Evolutionary conservation across 1,284 basidiomycete genomes (phyloP).

Genomic region (Sutorius eximius): DNA sequence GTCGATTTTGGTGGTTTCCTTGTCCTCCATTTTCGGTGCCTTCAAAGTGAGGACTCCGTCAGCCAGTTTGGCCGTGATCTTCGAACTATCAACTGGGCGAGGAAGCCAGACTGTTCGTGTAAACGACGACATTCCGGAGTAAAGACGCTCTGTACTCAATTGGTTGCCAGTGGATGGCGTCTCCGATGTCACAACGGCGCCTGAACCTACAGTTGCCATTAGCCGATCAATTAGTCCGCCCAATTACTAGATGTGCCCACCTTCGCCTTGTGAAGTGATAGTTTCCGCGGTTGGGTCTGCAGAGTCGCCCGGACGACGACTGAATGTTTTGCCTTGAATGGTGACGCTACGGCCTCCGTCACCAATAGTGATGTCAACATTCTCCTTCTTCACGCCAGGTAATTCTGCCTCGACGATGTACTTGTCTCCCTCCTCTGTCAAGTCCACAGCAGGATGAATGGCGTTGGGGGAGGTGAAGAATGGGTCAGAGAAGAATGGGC

Average conservation of each 20-base stretch:
- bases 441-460: constrained; percentile 58
- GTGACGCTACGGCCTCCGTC: constrained; percentile 69
- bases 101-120: constrained; percentile 71
- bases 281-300: constrained; percentile 20
- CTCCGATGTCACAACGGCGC: constrained; percentile 34
- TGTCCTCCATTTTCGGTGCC: constrained; percentile 61
- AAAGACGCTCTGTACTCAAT: constrained; percentile 58
- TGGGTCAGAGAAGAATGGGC: constrained; percentile 50
- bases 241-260: constrained; percentile 2
- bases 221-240: background rate
- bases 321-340: constrained; percentile 61
- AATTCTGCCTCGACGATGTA: constrained; percentile 75
- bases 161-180: constrained; percentile 44
- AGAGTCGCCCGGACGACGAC: constrained; percentile 29
- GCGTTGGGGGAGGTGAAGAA: constrained; percentile 42
- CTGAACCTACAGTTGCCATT: constrained; percentile 12
- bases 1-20: constrained; percentile 35
- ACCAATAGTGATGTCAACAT: constrained; percentile 67
- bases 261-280: constrained; percentile 13
- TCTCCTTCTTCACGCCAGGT: constrained; percentile 77
- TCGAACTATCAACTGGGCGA: constrained; percentile 54
- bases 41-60: constrained; percentile 69
- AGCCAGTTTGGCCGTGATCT: constrained; percentile 62
- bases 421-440: constrained; percentile 62
- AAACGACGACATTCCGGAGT: constrained; percentile 55